phyloP scores from a whole-genome alignment of 805 yeast species.

The Yueomyces sp. region DNA sequence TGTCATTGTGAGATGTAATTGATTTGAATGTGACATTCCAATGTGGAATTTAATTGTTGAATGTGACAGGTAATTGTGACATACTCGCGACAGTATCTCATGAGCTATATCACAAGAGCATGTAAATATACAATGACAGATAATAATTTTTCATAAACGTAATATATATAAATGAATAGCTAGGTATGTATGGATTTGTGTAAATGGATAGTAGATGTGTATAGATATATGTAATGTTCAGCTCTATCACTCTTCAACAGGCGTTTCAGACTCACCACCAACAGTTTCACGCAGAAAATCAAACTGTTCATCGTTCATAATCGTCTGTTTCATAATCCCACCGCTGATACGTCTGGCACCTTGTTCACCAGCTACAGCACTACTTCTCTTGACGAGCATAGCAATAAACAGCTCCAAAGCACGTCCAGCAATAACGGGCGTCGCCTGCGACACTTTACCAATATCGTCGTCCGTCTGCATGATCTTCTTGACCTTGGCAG shows the following conservation, averaged over 20 bases:
- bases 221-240: no score
- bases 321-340: constrained; percentile 71
- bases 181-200: no score
- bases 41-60: no score
- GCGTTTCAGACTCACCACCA: constrained; percentile 13
- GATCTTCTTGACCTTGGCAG: constrained; percentile 87
- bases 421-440: constrained; percentile 95
- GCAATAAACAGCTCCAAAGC: constrained; percentile 89
- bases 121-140: no score
- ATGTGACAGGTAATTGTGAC: no score
- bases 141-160: no score
- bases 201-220: no score
- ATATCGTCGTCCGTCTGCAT: constrained; percentile 98
- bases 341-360: constrained; percentile 76
- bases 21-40: no score
- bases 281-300: constrained; percentile 70
- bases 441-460: constrained; percentile 97
- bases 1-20: no score
- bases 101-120: no score
- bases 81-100: no score
- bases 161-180: no score
- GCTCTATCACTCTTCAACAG: not conserved
- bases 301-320: constrained; percentile 75
- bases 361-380: constrained; percentile 57
- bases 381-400: constrained; percentile 72